A percentile compares a stretch with the other conserved stretches of the same genome.
Evolutionary conservation across 2,329 filamentous ascomycete genomes (phyloP).

Genomic region (Ascochyta pisi): DNA sequence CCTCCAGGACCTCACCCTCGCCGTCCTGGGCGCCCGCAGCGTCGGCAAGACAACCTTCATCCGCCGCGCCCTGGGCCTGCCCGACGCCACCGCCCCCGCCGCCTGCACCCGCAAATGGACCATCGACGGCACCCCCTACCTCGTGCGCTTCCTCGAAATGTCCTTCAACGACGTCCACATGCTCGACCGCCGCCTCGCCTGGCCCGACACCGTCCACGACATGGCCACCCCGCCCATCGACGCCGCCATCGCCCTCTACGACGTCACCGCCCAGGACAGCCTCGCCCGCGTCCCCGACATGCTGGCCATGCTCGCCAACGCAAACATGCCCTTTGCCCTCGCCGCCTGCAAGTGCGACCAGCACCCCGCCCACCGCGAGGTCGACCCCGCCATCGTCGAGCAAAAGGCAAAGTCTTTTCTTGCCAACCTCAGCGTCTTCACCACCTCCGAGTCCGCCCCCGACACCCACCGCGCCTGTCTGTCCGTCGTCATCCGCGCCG

Average conservation of each 20-base stretch:
- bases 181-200: slow-evolving; percentile 60
- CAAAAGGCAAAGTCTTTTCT: slow-evolving; percentile 67
- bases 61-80: slow-evolving; percentile 62
- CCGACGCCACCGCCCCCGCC: slow-evolving; percentile 51
- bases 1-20: slow-evolving; percentile 64
- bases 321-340: slow-evolving; percentile 76
- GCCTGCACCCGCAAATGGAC: slow-evolving; percentile 61
- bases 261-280: slow-evolving; percentile 80
- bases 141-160: slow-evolving; percentile 65
- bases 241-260: slow-evolving; percentile 84
- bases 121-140: slow-evolving; percentile 61
- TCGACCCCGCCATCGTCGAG: slow-evolving; percentile 74
- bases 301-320: slow-evolving; percentile 74
- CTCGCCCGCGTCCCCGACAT: slow-evolving; percentile 76
- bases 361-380: slow-evolving; percentile 70
- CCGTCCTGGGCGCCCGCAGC: slow-evolving; percentile 61
- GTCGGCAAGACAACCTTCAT: slow-evolving; percentile 68
- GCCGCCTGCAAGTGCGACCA: slow-evolving; percentile 92
- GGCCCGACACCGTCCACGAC: slow-evolving; percentile 66
- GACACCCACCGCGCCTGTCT: slow-evolving; percentile 79
- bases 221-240: slow-evolving; percentile 77
- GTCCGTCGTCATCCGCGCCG: slow-evolving; percentile 74
- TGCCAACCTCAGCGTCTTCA: slow-evolving; percentile 72
- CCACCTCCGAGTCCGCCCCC: slow-evolving; percentile 72
- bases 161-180: slow-evolving; percentile 60